These are phyloP conservation scores for Coleophoma cylindrospora DNA, from an alignment of 2,329 filamentous ascomycete species.

Conservation along the genomic window DNA sequence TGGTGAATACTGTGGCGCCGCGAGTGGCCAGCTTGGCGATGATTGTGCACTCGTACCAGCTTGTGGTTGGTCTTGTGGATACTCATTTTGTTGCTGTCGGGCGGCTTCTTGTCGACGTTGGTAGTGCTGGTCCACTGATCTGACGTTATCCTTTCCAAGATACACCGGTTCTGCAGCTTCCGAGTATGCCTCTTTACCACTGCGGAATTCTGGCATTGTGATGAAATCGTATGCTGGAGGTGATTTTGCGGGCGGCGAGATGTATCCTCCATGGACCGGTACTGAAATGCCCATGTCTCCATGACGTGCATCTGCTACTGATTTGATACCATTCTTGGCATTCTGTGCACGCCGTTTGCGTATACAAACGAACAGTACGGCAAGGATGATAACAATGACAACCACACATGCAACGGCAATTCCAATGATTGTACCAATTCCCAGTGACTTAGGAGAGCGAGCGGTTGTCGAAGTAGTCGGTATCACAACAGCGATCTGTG, in stretches of 20 bases:
- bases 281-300: constrained; percentile 20
- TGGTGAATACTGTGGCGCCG: background rate
- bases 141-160: background rate
- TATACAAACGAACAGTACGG: constrained; percentile 12
- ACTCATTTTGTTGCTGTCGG: constrained; percentile 1
- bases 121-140: background rate
- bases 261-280: constrained; percentile 16
- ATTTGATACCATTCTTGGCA: constrained; percentile 8
- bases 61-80: background rate
- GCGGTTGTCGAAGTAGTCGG: constrained; percentile 8
- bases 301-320: constrained; percentile 18
- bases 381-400: constrained; percentile 6
- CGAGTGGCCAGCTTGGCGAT: background rate
- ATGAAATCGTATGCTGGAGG: background rate
- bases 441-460: constrained; percentile 9
- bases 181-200: background rate
- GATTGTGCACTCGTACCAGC: background rate
- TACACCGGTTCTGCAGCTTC: background rate
- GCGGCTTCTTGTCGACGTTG: background rate
- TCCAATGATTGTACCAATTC: constrained; percentile 17
- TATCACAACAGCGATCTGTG: constrained; percentile 14
- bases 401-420: constrained; percentile 15
- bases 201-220: background rate
- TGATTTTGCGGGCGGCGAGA: constrained; percentile 6
- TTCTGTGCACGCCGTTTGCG: constrained; percentile 9